Evolutionary conservation across 306 rosid species (phyloP).

Genomic region (Prunus armeniaca): DNA sequence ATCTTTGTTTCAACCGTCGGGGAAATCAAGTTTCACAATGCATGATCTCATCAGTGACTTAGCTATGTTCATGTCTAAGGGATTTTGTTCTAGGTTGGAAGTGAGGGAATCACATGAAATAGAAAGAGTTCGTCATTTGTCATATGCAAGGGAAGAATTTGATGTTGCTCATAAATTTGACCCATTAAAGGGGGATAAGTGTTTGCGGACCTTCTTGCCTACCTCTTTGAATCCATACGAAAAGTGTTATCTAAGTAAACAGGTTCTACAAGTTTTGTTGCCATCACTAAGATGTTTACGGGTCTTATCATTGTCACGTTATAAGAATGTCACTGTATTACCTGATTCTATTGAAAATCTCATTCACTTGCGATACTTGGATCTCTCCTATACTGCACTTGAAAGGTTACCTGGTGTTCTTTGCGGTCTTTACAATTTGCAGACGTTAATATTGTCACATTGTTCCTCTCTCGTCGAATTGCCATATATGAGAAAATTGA

Average conservation of each 20-base stretch:
- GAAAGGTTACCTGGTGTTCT: not conserved
- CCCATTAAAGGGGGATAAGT: not conserved
- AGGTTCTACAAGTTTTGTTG: not conserved
- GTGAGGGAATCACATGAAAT: not conserved
- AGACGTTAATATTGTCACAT: not conserved
- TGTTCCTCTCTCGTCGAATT: slow-evolving; percentile 4
- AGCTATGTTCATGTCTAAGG: not conserved
- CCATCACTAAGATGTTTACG: not conserved
- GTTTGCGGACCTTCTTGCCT: not conserved
- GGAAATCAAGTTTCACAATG: not conserved
- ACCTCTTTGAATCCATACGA: too few species aligned
- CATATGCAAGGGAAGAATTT: not conserved
- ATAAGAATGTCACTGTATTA: too few species aligned
- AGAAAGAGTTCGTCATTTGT: not conserved
- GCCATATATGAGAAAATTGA: not conserved
- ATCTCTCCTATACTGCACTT: not conserved
- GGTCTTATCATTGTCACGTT: not conserved
- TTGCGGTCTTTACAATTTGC: slow-evolving; percentile 18
- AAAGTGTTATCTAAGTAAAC: not conserved
- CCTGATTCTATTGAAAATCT: not conserved
- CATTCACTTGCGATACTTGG: not conserved
- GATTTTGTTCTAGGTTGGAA: not conserved
- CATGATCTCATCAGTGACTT: too few species aligned
- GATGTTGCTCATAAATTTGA: not conserved
- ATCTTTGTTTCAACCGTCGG: slow-evolving; percentile 8